A percentile compares a stretch with the other conserved stretches of the same genome.
Evolutionary conservation across 129 eudicot species (phyloP).

Genomic region (Erigeron canadensis): DNA sequence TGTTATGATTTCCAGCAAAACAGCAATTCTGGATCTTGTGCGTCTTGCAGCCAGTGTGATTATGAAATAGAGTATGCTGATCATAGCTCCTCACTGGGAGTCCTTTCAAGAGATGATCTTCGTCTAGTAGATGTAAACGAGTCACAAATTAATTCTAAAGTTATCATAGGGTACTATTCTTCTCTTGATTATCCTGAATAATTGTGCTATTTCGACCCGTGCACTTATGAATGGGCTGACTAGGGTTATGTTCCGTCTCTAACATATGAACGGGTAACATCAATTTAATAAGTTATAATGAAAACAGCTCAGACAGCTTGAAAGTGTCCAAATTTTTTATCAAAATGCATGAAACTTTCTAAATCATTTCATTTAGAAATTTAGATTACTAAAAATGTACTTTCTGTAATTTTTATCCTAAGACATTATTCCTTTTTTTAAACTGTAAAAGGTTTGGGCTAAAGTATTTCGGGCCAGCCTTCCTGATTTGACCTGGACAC

Average conservation of each 20-base stretch:
- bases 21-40: slow-evolving; percentile 39
- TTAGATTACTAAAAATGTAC: too few relatives aligned
- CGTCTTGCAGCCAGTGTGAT: slow-evolving; percentile 66
- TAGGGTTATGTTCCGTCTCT: neutral
- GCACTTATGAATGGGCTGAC: neutral
- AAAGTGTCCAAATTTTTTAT: neutral
- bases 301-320: neutral
- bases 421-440: neutral
- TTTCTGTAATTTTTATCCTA: neutral
- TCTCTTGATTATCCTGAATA: neutral
- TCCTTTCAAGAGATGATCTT: slow-evolving; percentile 68
- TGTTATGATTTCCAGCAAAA: slow-evolving; percentile 56
- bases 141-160: slow-evolving; percentile 40
- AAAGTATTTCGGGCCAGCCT: neutral
- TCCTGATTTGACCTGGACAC: neutral
- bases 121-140: slow-evolving; percentile 49
- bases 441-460: neutral
- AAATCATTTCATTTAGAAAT: neutral
- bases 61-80: slow-evolving; percentile 83
- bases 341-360: neutral
- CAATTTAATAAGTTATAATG: neutral
- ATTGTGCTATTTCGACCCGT: neutral
- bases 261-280: neutral
- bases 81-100: slow-evolving; percentile 77
- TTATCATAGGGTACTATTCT: slow-evolving; percentile 63